phyloP scores from a whole-genome alignment of 192 early-diverging fungal genomes.

The Entomortierella beljakovae region DNA sequence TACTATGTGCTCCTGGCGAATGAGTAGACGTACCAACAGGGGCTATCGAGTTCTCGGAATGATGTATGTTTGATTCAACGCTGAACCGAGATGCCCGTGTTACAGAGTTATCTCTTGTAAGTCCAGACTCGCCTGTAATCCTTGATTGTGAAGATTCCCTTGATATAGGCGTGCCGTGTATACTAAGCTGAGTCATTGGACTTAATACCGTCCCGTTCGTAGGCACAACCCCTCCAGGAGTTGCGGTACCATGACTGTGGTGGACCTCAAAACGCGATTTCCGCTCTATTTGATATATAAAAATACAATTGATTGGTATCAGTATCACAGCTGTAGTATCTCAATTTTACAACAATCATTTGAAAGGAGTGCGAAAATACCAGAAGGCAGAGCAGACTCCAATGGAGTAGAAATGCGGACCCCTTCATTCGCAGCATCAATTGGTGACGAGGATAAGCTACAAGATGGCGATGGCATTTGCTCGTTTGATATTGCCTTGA shows the following conservation, averaged over 20 bases:
- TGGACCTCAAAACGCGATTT: conserved; percentile 50
- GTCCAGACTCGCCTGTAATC: conserved; percentile 9
- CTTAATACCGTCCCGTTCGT: conserved; percentile 10
- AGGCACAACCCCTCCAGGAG: neutral
- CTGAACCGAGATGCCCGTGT: conserved; percentile 34
- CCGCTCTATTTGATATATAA: conserved; percentile 21
- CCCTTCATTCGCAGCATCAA: conserved; percentile 35
- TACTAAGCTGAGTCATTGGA: conserved; percentile 11
- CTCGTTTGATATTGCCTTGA: conserved; percentile 18
- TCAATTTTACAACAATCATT: too few species aligned
- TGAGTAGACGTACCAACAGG: conserved; percentile 3
- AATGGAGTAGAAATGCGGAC: conserved; percentile 12
- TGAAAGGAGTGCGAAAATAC: too few species aligned
- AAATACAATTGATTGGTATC: neutral
- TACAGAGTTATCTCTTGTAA: neutral
- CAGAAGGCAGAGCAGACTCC: conserved; percentile 2
- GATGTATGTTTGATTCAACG: conserved; percentile 17
- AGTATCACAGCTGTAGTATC: neutral
- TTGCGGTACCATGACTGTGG: conserved; percentile 16
- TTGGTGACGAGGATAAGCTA: conserved; percentile 38
- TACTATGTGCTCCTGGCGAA: conserved; percentile 15
- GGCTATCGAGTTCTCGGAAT: neutral
- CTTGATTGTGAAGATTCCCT: conserved; percentile 38
- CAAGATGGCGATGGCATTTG: conserved; percentile 26
- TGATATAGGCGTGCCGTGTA: conserved; percentile 5